phyloP scores from a whole-genome alignment of 352 stramenopile species.

The Lagenidium giganteum region DNA sequence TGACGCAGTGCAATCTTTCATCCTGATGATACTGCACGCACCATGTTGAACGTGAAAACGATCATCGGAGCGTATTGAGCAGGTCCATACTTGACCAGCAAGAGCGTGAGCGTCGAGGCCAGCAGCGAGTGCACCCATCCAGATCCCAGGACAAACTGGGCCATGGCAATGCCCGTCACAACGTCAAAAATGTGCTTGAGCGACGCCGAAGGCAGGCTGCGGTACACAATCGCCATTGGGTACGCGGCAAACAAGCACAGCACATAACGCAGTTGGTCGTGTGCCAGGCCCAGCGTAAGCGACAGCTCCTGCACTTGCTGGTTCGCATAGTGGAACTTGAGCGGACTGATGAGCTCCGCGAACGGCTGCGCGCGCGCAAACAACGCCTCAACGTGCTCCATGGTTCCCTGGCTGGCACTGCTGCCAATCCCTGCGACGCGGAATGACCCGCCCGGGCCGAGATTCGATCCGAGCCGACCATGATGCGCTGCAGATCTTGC shows the following conservation, averaged over 20 bases:
- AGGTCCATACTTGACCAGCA: constrained; percentile 48
- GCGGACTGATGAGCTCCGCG: constrained; percentile 33
- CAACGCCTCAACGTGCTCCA: constrained; percentile 14
- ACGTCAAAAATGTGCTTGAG: constrained; percentile 92
- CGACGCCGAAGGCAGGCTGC: constrained; percentile 64
- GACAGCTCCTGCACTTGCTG: constrained; percentile 33
- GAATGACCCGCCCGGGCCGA: no score
- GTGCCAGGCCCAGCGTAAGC: constrained; percentile 26
- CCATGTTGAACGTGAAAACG: constrained; percentile 92
- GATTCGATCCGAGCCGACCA: no score
- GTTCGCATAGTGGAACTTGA: constrained; percentile 47
- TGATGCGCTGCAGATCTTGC: no score
- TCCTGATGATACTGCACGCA: neutral
- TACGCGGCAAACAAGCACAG: constrained; percentile 91
- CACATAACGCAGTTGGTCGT: constrained; percentile 76
- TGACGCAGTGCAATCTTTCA: no score
- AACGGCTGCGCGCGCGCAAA: constrained; percentile 6
- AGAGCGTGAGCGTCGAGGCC: constrained; percentile 88
- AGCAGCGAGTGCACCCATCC: constrained; percentile 95
- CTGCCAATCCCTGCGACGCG: no score
- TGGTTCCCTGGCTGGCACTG: no score
- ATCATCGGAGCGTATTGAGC: constrained; percentile 56
- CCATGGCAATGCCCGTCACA: constrained; percentile 87
- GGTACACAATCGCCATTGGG: constrained; percentile 89
- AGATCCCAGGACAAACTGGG: constrained; percentile 91